Base-by-base conservation (phyloP, 495 filamentous ascomycete genomes). In the Penicillium psychrofluorescens region DNA sequence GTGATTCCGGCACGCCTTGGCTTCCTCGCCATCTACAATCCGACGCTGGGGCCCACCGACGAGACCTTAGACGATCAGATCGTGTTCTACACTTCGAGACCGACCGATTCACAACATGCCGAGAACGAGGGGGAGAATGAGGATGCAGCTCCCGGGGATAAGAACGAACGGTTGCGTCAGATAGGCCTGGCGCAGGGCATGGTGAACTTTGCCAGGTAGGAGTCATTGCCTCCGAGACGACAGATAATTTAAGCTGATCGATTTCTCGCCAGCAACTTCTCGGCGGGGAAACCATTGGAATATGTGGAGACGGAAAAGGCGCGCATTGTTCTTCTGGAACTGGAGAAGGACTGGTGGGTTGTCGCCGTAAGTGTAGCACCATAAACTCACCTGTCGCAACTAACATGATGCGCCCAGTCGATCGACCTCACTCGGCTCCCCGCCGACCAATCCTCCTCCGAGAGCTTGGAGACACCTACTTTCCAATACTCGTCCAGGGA, bases 171-270 rank as follows among this genome's bases (percentile, higher is more conserved):
- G 49, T 64, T 97, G 55, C 78, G 94, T 48, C 88, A 95, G 67
- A 86, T 98, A 61, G 92, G 92, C n/a, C 77, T 98, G 50, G 94
- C 92, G 41, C 92, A 99, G 71, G 92, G 90, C 42, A 95, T 97
- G 80, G 88, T 95, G 45, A 85, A 84, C 62, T 97, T 99, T 67
- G 85, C 86, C 49, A 80, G 74, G 83, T 86, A 61, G 41, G 67
- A 44, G 38, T 44, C 16, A 42, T 35, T 54, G 35, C 44, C 43
- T 35, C 41, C 34, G 43, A 50, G 44, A 42, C 30, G 32, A 15
- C 34, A 37, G 15, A 44, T 16, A 43, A 29, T 33, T 13, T 5
- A 41, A 29, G 22, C 54, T 58, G 31, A 58, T 53, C 33, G 7
- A 8, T 1, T 22, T 43, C 38, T 34, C 12, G 34, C 11, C 44